These are phyloP conservation scores for Aphanomyces stellatus DNA, from an alignment of 352 stramenopile genomes.

Conservation along the genomic window DNA sequence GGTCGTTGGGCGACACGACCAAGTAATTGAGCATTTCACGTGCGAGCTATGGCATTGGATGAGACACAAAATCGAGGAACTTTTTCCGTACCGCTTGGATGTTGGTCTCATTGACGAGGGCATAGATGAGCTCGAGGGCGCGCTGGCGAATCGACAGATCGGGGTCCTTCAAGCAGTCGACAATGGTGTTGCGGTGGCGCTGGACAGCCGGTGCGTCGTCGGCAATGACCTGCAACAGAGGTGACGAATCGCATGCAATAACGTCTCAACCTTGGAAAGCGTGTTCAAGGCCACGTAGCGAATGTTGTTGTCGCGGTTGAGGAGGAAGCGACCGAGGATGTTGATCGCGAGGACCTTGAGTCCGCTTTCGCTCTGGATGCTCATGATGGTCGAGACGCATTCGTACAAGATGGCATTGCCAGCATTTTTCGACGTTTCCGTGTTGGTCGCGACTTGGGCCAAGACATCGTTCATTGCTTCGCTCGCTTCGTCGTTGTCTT, in stretches of 20 bases:
- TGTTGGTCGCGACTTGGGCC: constrained; percentile 99
- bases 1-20: constrained; percentile 93
- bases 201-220: constrained; percentile 93
- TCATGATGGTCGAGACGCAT: constrained; percentile 99
- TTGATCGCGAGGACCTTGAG: constrained; percentile 97
- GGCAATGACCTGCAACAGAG: constrained; percentile 35
- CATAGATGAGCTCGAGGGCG: constrained; percentile 98
- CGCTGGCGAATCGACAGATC: constrained; percentile 98
- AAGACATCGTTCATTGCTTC: constrained; percentile 97
- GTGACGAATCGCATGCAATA: not conserved
- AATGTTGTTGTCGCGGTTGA: constrained; percentile 99
- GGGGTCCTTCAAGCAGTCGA: constrained; percentile 93
- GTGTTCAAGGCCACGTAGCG: constrained; percentile 99
- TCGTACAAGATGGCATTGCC: constrained; percentile 99
- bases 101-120: constrained; percentile 96
- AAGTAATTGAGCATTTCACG: constrained; percentile 99
- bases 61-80: constrained; percentile 1
- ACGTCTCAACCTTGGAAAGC: constrained; percentile 80
- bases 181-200: constrained; percentile 95
- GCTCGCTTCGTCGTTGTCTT: constrained; percentile 90
- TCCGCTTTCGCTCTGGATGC: constrained; percentile 95
- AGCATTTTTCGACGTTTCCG: constrained; percentile 98
- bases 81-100: constrained; percentile 77
- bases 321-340: constrained; percentile 98
- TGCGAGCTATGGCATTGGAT: constrained; percentile 59